Conservation (phyloP, 495 filamentous ascomycete genomes). For the Lepidopterella palustris region DNA sequence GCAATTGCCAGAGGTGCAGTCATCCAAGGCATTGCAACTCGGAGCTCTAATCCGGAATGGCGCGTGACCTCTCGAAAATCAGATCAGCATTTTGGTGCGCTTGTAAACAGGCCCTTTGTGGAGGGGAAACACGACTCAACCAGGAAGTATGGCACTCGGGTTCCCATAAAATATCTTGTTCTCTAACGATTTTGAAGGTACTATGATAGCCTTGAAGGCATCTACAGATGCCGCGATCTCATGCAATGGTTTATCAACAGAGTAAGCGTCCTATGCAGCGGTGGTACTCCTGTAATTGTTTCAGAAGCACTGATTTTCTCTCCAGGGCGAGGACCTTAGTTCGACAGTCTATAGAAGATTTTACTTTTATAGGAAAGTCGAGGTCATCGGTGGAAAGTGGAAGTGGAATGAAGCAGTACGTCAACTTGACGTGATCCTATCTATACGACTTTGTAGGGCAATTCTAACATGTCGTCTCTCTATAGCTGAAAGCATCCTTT, state of each 20-base stretch:
- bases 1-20: slow-evolving; percentile 42
- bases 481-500: background rate
- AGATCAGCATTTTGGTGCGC: background rate
- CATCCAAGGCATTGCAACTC: slow-evolving; percentile 30
- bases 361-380: background rate
- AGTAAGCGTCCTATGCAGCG: background rate
- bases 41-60: background rate
- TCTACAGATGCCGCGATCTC: background rate
- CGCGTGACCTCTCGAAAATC: background rate
- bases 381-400: background rate
- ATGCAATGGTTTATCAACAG: slow-evolving; percentile 29
- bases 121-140: background rate
- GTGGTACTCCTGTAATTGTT: background rate
- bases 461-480: too few species aligned
- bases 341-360: background rate
- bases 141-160: background rate
- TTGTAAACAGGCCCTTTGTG: background rate
- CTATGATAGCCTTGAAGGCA: background rate
- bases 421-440: too few species aligned
- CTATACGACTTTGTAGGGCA: too few species aligned
- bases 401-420: background rate
- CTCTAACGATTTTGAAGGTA: background rate
- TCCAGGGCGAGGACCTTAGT: background rate
- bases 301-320: background rate
- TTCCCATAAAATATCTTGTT: background rate